These are phyloP conservation scores for Umbelopsis isabellina DNA, from an alignment of 192 early-diverging fungal genomes.

Conservation along the genomic window DNA sequence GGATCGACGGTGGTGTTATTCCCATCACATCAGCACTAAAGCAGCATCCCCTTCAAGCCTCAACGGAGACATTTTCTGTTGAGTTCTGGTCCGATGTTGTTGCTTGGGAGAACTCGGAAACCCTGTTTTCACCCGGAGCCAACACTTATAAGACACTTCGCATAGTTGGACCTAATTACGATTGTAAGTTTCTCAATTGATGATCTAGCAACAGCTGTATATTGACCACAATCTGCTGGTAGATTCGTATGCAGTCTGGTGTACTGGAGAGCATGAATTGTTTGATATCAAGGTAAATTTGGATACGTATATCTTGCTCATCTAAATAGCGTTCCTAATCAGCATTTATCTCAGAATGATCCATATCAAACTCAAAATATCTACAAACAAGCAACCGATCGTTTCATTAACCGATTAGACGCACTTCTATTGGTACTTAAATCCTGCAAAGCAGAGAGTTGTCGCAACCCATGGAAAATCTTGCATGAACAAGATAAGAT, in stretches of 20 bases:
- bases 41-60: slow-evolving; percentile 46
- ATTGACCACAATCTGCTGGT: background rate
- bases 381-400: slow-evolving; percentile 38
- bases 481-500: slow-evolving; percentile 43
- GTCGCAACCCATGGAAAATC: slow-evolving; percentile 60
- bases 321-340: background rate
- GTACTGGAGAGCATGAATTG: slow-evolving; percentile 59
- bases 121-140: slow-evolving; percentile 2
- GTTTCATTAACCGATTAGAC: slow-evolving; percentile 59
- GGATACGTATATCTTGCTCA: background rate
- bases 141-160: slow-evolving; percentile 62
- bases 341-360: slow-evolving; percentile 34
- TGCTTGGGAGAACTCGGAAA: background rate
- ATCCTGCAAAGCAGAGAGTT: slow-evolving; percentile 54
- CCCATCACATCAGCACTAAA: slow-evolving; percentile 47
- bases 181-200: slow-evolving; percentile 30
- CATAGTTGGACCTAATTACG: slow-evolving; percentile 51
- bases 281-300: slow-evolving; percentile 47
- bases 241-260: slow-evolving; percentile 59
- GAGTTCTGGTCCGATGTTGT: slow-evolving; percentile 51
- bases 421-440: slow-evolving; percentile 55
- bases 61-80: slow-evolving; percentile 54
- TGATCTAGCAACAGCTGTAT: background rate
- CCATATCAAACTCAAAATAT: slow-evolving; percentile 62
- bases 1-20: slow-evolving; percentile 61